Evolutionary conservation across 2,329 filamentous ascomycete genomes (phyloP), one percentile per base, ranked within the genome.

Genomic region (Talaromyces sp.): DNA sequence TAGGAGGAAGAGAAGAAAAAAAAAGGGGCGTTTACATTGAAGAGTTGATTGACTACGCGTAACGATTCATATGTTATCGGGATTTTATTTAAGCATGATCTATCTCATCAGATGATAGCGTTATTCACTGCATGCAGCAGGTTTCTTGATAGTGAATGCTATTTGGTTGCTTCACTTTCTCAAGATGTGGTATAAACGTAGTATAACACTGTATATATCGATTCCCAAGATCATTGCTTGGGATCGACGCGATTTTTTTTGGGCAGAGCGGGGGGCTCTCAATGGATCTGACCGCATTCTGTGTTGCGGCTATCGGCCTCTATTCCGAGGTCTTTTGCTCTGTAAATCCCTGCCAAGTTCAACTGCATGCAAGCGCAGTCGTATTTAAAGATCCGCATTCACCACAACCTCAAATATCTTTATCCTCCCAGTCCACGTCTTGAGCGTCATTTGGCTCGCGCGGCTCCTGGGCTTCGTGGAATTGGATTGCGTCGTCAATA

Each of bases 401-500:
- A 27, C 23, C 36, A n/a, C 5, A 16, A n/a, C 12, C n/a, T 67
- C 58, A 69, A 59, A 62, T 60, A 63, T 70, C 68, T 4, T 64
- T 69, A 62, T 81, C 78, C 64, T 81, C 78, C 69, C 76, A 81
- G 44, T 82, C 77, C 59, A 81, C 78, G 42, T 87, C 84, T 63
- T 84, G 81, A 55, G 85, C 83, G 65, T 91, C 89, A 60, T 85
- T 84, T 5, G 92, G 89, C 74, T 97, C 93, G 69, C 85, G 88
- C 8, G 93, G 93, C 75, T 97, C 93, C 73, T 97, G 93, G 12
- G 92, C 91, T 75, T 97, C 93, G 72, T 96, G 91, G 75, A 86
- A 97, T 74, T 96, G 93, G 67, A 96, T 95, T 31, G 91, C 90
- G 77, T 97, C 92, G 74, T 97, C 93, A 68, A 97, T 95, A 78